Conservation (phyloP, 169 alveolate genomes). For the Perkinsus olseni region DNA sequence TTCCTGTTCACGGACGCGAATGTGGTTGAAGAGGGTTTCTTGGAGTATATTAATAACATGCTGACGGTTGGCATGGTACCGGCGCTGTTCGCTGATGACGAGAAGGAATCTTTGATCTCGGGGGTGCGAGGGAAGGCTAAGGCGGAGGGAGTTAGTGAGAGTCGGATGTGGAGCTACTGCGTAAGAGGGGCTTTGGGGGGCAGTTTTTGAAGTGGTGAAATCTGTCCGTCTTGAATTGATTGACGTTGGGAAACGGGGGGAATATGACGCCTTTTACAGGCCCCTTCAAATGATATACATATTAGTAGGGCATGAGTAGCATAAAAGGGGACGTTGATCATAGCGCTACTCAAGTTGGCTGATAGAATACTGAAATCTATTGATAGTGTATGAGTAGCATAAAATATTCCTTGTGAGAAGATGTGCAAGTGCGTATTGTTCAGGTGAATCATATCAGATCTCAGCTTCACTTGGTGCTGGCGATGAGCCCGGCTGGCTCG, state of each 20-base stretch:
- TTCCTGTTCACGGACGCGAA: conserved; percentile 84
- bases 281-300: too few relatives aligned
- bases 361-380: not conserved
- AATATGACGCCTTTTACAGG: too few relatives aligned
- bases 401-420: not conserved
- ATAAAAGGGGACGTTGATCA: too few relatives aligned
- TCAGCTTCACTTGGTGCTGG: conserved; percentile 66
- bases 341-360: conserved; percentile 8
- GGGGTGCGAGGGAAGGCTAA: conserved; percentile 60
- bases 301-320: too few relatives aligned
- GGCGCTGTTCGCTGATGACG: conserved; percentile 81
- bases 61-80: conserved; percentile 88
- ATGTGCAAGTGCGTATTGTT: conserved; percentile 47
- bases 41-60: conserved; percentile 80
- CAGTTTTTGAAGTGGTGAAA: conserved; percentile 14
- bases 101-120: conserved; percentile 60
- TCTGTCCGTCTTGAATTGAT: not conserved
- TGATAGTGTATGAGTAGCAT: too few relatives aligned
- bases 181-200: conserved; percentile 30
- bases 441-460: conserved; percentile 49
- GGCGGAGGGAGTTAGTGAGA: conserved; percentile 62
- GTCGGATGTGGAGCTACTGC: conserved; percentile 51
- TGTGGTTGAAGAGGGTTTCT: conserved; percentile 78
- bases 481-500: conserved; percentile 83
- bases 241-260: too few relatives aligned